A percentile compares a stretch with the other conserved stretches of the same genome.
Evolutionary conservation across 495 filamentous ascomycete species (phyloP).

Genomic region (Penicillium pulvis): DNA sequence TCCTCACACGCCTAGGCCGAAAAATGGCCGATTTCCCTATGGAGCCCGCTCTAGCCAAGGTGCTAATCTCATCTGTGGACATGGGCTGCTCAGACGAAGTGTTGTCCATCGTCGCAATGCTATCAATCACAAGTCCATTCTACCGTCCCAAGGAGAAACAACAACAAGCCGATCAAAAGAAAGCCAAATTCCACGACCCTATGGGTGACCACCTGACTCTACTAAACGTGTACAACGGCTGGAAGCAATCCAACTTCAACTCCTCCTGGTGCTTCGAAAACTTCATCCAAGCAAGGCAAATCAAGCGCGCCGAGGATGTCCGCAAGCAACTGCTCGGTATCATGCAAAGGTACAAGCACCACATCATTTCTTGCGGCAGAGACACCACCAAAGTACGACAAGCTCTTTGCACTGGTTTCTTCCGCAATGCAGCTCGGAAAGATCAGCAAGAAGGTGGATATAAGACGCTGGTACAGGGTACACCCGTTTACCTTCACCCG

Average conservation of each 20-base stretch:
- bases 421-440: constrained; percentile 92
- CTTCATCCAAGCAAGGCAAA: constrained; percentile 89
- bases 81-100: constrained; percentile 91
- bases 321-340: constrained; percentile 89
- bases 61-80: constrained; percentile 83
- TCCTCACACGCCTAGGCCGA: constrained; percentile 86
- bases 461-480: constrained; percentile 94
- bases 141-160: constrained; percentile 97
- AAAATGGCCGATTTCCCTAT: constrained; percentile 99
- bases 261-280: constrained; percentile 97
- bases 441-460: constrained; percentile 96
- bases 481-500: constrained; percentile 93
- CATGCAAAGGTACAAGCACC: constrained; percentile 84
- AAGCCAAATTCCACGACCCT: constrained; percentile 94
- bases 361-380: constrained; percentile 78
- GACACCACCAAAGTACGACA: constrained; percentile 88
- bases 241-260: constrained; percentile 80
- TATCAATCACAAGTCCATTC: constrained; percentile 81
- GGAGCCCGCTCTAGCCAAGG: constrained; percentile 86
- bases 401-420: constrained; percentile 90
- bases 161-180: constrained; percentile 93
- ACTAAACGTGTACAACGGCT: constrained; percentile 94
- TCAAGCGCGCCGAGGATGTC: constrained; percentile 89
- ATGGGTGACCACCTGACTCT: constrained; percentile 93
- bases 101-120: constrained; percentile 92